phyloP scores from a whole-genome alignment of 805 yeast species.

The Candida boleticola region DNA sequence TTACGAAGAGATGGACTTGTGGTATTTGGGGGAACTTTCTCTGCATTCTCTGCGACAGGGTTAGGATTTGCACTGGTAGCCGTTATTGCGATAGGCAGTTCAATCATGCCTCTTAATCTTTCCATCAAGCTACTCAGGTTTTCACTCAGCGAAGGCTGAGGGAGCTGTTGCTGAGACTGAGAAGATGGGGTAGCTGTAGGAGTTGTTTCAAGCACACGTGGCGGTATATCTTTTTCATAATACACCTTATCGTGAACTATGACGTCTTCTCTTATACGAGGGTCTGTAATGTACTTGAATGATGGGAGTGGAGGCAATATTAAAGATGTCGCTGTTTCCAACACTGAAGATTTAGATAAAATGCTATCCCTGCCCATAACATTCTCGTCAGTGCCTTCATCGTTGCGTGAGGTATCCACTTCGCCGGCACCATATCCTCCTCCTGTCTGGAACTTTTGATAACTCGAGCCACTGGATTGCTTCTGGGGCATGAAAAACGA shows the following conservation, averaged over 20 bases:
- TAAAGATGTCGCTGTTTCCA: constrained; percentile 75
- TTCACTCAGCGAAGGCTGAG: too few species aligned
- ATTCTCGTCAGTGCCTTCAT: constrained; percentile 13
- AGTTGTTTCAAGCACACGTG: neutral
- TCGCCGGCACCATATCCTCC: constrained; percentile 14
- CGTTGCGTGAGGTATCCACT: constrained; percentile 6
- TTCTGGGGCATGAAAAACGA: constrained; percentile 44
- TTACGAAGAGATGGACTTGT: constrained; percentile 2
- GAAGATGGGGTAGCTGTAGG: too few species aligned
- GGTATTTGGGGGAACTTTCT: neutral
- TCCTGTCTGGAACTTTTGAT: constrained; percentile 17
- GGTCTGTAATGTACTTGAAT: constrained; percentile 62
- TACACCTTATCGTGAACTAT: constrained; percentile 84
- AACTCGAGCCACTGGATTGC: constrained; percentile 17
- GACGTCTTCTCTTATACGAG: constrained; percentile 57
- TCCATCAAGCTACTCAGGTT: constrained; percentile 1
- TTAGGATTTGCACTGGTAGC: neutral
- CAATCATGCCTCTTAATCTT: neutral
- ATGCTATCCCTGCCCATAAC: constrained; percentile 14
- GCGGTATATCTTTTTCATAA: constrained; percentile 61
- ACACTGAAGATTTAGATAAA: constrained; percentile 70
- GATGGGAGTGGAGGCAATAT: constrained; percentile 81
- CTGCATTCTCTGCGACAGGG: neutral
- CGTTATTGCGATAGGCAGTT: neutral
- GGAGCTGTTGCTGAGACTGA: too few species aligned